These are phyloP conservation scores for Chaetoceros muelleri DNA, from an alignment of 108 stramenopile genomes.

Conservation along the genomic window DNA sequence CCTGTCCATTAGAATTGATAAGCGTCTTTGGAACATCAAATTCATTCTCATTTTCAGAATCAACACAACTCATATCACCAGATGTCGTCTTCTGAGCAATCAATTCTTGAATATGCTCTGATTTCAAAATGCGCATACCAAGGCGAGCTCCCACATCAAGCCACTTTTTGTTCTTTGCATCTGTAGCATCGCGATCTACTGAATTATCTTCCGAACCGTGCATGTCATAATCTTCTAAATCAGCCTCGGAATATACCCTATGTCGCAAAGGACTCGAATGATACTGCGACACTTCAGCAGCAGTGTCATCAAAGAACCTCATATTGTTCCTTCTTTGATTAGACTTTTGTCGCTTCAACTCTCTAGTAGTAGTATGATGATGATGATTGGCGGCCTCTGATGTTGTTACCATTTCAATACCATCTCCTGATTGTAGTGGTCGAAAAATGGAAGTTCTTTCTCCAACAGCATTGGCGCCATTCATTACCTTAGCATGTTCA, in stretches of 20 bases:
- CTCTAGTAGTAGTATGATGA: too few species aligned
- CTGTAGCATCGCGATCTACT: neutral
- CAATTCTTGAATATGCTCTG: constrained; percentile 52
- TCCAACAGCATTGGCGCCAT: neutral
- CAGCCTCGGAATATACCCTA: neutral
- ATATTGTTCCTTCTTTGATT: neutral
- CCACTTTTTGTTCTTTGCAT: constrained; percentile 22
- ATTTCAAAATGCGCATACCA: constrained; percentile 59
- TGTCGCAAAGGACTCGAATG: neutral
- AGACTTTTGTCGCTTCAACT: neutral
- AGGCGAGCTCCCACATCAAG: constrained; percentile 68
- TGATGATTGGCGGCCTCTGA: too few species aligned
- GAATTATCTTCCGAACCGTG: neutral
- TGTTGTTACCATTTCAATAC: neutral
- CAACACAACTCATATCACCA: constrained; percentile 9
- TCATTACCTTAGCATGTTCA: neutral
- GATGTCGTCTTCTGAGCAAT: constrained; percentile 22
- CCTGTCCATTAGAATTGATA: too few species aligned
- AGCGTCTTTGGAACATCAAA: constrained; percentile 3
- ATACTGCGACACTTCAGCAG: neutral
- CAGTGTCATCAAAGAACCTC: neutral
- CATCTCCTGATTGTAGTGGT: neutral
- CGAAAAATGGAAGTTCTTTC: neutral
- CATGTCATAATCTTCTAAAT: neutral
- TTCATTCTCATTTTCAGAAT: neutral